Evolutionary conservation across 306 rosid genomes (phyloP), one percentile per base, ranked within the genome.

Genomic region (Quercus bicolor): DNA sequence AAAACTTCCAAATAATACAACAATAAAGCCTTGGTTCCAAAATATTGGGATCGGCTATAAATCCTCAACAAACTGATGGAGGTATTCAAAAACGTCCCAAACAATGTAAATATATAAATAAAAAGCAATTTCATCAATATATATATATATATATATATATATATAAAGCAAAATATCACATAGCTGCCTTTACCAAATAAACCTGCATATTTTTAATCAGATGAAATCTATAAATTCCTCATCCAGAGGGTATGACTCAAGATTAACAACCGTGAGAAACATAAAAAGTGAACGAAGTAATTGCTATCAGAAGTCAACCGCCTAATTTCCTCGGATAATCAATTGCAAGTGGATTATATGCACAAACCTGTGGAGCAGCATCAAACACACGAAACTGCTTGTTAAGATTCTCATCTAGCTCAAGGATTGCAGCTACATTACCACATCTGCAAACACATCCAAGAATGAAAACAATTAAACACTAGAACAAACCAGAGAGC

Each of bases 281-380:
- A 33, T 3, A 19, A 64, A 64, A 64, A 64, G 15, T 29, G 70
- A 16, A 64, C 1, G 13, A n/a, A 64, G 70, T 40, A 37, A 29
- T 64, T 64, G 19, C 16, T 19, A 68, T 23, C 5, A 26, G 69
- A 19, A 45, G 37, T 19, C 66, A 0, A 18, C 20, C 45, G 56
- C 21, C 1, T 72, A 48, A 43, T 54, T 79, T 55, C 68, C 13
- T 56, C 48, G 7, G 72, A 28, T 21, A 74, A 74, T 77, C 24
- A 75, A 79, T 80, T 76, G 72, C 33, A 23, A 64, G 77, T 74
- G 10, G 59, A 75, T 21, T 45, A 71, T 33, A 73, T 71, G 75
- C 37, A 78, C 95, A 70, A 84, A 96, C 99, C 99, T 96, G 99
- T 51, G 94, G 96, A 62, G 99, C 99, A 72, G 99, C 98, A 37